Conservation (phyloP, 2,329 filamentous ascomycete genomes). For the Aspergillus ibericus region DNA sequence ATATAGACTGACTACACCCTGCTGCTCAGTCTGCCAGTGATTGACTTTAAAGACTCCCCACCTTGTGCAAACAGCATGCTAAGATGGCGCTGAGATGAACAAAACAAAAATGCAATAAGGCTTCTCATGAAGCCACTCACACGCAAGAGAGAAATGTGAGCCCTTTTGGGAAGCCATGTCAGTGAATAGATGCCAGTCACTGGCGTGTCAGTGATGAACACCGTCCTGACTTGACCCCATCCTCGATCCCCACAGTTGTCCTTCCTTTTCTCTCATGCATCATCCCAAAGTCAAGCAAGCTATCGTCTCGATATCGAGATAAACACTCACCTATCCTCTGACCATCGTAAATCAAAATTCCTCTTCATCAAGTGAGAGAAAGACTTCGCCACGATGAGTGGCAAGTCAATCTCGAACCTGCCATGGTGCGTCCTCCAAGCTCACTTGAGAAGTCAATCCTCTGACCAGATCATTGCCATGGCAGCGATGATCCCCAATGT, state of each 20-base stretch:
- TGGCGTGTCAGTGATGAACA: background rate
- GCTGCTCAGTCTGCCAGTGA: too few species aligned
- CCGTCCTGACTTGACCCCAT: background rate
- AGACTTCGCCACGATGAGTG: background rate
- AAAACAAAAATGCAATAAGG: too few species aligned
- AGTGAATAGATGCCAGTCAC: background rate
- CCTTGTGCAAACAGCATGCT: too few species aligned
- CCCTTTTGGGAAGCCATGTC: background rate
- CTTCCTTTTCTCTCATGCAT: background rate
- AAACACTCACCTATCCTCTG: background rate
- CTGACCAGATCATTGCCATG: background rate
- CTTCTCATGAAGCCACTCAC: too few species aligned
- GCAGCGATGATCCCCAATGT: slow-evolving; percentile 23
- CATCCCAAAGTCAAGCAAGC: background rate
- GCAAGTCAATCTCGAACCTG: slow-evolving; percentile 3
- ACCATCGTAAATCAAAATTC: background rate
- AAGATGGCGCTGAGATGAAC: too few species aligned
- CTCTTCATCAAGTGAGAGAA: background rate
- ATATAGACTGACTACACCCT: too few species aligned
- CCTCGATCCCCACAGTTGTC: background rate
- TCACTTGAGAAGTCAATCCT: background rate
- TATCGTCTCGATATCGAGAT: background rate
- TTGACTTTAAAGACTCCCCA: too few species aligned
- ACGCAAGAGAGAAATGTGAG: too few species aligned
- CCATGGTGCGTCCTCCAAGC: slow-evolving; percentile 10